Base-by-base conservation (phyloP, 805 yeast genomes). In the Ogataea henricii region DNA sequence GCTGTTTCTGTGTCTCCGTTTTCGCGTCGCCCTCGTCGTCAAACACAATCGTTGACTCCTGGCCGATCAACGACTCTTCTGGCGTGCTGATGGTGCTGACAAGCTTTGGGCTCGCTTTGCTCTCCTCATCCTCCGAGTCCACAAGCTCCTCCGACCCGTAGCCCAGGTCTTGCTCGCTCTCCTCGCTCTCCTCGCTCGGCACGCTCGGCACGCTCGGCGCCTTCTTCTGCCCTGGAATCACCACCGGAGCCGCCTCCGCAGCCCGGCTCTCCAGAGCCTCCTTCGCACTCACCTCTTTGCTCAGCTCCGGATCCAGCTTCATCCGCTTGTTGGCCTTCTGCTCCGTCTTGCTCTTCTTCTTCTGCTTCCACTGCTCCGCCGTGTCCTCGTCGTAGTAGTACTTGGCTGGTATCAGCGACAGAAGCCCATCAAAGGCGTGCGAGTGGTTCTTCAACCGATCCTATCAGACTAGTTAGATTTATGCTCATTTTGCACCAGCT, bases 361-460 rank as follows among this genome's bases (percentile, higher is more conserved):
- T 87, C 58, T 84, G 85, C 58, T 85, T 83, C 97, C 97, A 91
- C 68, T 92, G 97, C 44, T 85, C 84, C 58, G 85, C 83, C 2
- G 92, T 85, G 49, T 88, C 92, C 33, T 87, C 96, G 65, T 91
- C 97, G 64, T 88, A 90, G 65, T 92, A 92, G 62, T 86, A 90
- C 63, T 90, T 89, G 2, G 97, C 96, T 3, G 98, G 97, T 49
- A 92, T 91, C 66, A 92, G 72, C 17, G 97, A 89, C 49, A 92
- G 73, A 44, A 92, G 72, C 20, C 97, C 96, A 63, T 88, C 89
- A 65, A 92, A 92, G 3, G 97, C 89, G 43, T 81, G 72, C 12
- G 94, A 83, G 62, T 86, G 90, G 26, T 81, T 81, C 67, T 86
- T 83, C 57, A 87, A 77, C 55, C 96, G 82, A 63, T 87, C 94